phyloP scores from a whole-genome alignment of 228 moss, liverwort and hornwort species.

The Sphagnum fallax region DNA sequence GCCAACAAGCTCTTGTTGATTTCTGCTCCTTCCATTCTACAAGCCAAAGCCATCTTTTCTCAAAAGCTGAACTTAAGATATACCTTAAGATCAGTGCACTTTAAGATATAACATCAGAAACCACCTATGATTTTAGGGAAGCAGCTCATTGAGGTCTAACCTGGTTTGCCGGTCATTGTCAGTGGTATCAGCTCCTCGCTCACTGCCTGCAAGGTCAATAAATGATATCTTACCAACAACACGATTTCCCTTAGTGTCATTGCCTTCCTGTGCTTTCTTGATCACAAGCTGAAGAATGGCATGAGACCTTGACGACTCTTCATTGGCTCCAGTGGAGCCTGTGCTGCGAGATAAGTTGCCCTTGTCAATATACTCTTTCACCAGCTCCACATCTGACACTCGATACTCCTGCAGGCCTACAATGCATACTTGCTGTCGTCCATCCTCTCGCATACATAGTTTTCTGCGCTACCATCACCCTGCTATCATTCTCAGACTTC shows the following conservation, averaged over 20 bases:
- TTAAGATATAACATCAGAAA: too few species aligned
- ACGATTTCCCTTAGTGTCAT: slow-evolving; percentile 48
- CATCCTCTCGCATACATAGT: slow-evolving; percentile 98
- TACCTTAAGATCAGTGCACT: too few species aligned
- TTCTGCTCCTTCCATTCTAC: slow-evolving; percentile 99
- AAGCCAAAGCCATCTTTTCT: not conserved
- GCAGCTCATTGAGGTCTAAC: slow-evolving; percentile 14
- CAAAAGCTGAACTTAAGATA: too few species aligned
- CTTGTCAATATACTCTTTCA: slow-evolving; percentile 95
- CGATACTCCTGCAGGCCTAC: slow-evolving; percentile 96
- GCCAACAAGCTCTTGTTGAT: slow-evolving; percentile 99
- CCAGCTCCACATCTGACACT: slow-evolving; percentile 93
- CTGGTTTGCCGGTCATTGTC: slow-evolving; percentile 99
- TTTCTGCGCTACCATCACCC: slow-evolving; percentile 53
- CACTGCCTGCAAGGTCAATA: slow-evolving; percentile 99
- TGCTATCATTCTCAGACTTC: slow-evolving; percentile 67
- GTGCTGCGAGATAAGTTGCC: slow-evolving; percentile 95
- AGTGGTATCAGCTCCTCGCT: slow-evolving; percentile 97
- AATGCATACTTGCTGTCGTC: slow-evolving; percentile 98
- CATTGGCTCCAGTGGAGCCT: slow-evolving; percentile 97
- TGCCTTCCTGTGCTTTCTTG: slow-evolving; percentile 83
- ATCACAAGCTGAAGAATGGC: slow-evolving; percentile 96
- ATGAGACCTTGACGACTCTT: slow-evolving; percentile 98
- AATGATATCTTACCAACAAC: slow-evolving; percentile 90
- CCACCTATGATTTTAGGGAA: too few species aligned